Conservation (phyloP, 2,329 filamentous ascomycete genomes). For the Arthrobotrys megalospora region DNA sequence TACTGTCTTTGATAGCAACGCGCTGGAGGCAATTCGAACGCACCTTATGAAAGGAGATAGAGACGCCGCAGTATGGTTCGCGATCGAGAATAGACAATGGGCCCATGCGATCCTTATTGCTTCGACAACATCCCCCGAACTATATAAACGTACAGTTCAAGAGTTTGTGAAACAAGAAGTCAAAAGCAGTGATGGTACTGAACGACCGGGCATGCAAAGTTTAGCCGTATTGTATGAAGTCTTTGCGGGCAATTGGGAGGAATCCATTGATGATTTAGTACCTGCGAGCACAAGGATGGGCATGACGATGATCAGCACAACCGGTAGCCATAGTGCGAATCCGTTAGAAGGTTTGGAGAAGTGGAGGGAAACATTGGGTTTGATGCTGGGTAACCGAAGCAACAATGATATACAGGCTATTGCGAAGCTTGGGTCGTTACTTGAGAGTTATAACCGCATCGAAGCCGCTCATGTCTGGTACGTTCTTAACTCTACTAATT, state of each 20-base stretch:
- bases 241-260: constrained; percentile 92
- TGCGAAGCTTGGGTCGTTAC: constrained; percentile 82
- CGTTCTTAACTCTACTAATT: constrained; percentile 3
- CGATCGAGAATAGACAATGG: constrained; percentile 94
- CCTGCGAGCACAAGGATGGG: constrained; percentile 92
- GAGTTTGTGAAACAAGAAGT: constrained; percentile 97
- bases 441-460: constrained; percentile 86
- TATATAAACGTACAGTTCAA: constrained; percentile 93
- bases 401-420: constrained; percentile 83
- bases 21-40: constrained; percentile 80
- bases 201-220: constrained; percentile 78
- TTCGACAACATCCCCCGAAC: constrained; percentile 80
- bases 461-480: constrained; percentile 92
- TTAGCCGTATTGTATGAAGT: constrained; percentile 93
- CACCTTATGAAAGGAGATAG: constrained; percentile 84
- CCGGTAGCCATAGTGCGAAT: constrained; percentile 73
- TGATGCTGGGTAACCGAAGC: constrained; percentile 91
- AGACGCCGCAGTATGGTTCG: constrained; percentile 92
- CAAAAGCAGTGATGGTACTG: constrained; percentile 75
- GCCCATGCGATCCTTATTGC: constrained; percentile 95
- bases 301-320: constrained; percentile 86
- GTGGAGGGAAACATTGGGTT: constrained; percentile 89
- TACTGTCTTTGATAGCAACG: constrained; percentile 74
- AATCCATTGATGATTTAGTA: constrained; percentile 95
- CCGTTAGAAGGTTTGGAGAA: constrained; percentile 88